Conservation (phyloP, 73 alveolate genomes). For the Stentor coeruleus region DNA sequence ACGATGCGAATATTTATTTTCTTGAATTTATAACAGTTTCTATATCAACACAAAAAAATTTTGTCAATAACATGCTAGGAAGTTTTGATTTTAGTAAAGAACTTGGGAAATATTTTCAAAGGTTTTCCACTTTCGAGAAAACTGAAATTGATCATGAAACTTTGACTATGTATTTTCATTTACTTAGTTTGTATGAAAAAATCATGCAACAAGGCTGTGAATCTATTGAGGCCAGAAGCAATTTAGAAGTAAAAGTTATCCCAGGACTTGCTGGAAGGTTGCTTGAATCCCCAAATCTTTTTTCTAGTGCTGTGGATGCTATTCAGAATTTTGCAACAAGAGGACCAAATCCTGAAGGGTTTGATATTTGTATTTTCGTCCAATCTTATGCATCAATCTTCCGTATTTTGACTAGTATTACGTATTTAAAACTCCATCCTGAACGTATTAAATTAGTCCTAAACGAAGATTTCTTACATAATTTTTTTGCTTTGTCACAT, state of each 20-base stretch:
- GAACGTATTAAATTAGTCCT: not conserved
- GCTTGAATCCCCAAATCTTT: too few relatives aligned
- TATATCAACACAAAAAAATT: not conserved
- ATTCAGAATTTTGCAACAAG: not conserved
- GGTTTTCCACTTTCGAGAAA: not conserved
- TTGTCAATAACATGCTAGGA: not conserved
- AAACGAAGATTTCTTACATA: not conserved
- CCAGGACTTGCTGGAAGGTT: not conserved
- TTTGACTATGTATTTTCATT: not conserved
- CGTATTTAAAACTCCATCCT: not conserved
- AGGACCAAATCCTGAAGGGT: not conserved
- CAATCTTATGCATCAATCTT: conserved; percentile 7
- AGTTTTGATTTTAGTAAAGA: not conserved
- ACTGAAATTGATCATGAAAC: not conserved
- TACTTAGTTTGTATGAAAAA: not conserved
- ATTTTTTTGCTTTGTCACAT: not conserved
- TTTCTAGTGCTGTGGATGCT: not conserved
- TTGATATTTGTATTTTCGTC: not conserved
- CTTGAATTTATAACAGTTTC: not conserved
- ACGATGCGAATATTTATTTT: not conserved
- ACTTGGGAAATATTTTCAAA: not conserved
- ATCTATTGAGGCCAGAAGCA: not conserved
- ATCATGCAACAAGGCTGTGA: not conserved
- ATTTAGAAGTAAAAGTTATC: not conserved
- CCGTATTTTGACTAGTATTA: not conserved